phyloP scores from a whole-genome alignment of 768 basidiomycete genomes.

The Lepiota venenata region DNA sequence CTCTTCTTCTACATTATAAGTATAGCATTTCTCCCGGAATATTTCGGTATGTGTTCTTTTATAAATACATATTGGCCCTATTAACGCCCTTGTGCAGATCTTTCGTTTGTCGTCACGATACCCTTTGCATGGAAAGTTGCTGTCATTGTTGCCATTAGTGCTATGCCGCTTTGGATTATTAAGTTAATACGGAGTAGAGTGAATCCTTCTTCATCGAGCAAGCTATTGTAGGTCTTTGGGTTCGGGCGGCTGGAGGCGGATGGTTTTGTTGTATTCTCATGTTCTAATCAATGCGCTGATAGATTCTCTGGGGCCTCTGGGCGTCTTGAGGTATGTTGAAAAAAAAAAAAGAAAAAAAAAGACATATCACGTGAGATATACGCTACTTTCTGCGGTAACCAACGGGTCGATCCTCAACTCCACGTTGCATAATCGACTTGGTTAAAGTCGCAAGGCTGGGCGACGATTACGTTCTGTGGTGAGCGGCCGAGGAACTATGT shows the following conservation, averaged over 20 bases:
- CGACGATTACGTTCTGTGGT: too few relatives aligned
- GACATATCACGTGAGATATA: too few relatives aligned
- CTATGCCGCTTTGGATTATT: conserved; percentile 87
- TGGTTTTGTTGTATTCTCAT: not conserved
- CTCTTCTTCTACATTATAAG: conserved; percentile 85
- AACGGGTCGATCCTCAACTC: too few relatives aligned
- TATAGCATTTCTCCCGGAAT: conserved; percentile 92
- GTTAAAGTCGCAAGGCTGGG: too few relatives aligned
- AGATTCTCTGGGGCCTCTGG: too few relatives aligned
- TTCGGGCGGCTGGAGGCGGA: not conserved
- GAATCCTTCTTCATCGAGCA: conserved; percentile 92
- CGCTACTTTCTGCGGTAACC: too few relatives aligned
- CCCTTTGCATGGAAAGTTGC: conserved; percentile 94
- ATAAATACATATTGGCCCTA: not conserved
- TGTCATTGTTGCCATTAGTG: conserved; percentile 92
- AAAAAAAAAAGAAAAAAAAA: too few relatives aligned
- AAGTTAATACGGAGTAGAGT: conserved; percentile 84
- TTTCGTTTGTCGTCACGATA: conserved; percentile 85
- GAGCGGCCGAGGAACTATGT: too few relatives aligned
- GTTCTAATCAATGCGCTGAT: not conserved
- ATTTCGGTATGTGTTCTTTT: conserved; percentile 74
- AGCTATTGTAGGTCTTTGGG: conserved; percentile 55
- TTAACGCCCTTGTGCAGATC: conserved; percentile 48
- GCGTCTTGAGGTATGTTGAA: too few relatives aligned
- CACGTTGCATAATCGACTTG: too few relatives aligned